phyloP scores from a whole-genome alignment of 352 stramenopile genomes.

The Phytophthora citricola region DNA sequence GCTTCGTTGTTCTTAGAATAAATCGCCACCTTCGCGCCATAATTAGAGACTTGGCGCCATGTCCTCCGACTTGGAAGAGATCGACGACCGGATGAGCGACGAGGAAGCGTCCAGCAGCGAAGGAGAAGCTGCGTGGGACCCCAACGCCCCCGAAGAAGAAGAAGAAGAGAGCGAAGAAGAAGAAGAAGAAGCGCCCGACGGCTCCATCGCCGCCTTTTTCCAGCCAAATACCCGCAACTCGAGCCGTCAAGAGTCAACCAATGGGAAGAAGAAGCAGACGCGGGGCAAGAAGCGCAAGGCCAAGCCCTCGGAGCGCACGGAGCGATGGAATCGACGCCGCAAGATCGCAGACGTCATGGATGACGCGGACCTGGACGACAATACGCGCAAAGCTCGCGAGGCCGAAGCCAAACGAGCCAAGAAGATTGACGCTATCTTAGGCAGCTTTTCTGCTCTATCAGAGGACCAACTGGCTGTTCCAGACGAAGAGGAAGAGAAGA shows the following conservation, averaged over 20 bases:
- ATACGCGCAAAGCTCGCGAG: slow-evolving; percentile 63
- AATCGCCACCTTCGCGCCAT: slow-evolving; percentile 1
- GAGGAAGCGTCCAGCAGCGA: slow-evolving; percentile 22
- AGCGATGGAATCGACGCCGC: slow-evolving; percentile 60
- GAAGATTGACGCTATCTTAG: slow-evolving; percentile 42
- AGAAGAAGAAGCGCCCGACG: slow-evolving; percentile 16
- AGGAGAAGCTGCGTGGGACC: slow-evolving; percentile 51
- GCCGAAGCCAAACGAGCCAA: slow-evolving; percentile 64
- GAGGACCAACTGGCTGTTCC: slow-evolving; percentile 44
- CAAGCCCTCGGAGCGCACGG: slow-evolving; percentile 14
- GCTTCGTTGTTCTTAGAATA: slow-evolving; percentile 23
- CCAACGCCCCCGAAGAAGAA: slow-evolving; percentile 10
- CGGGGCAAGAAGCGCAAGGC: slow-evolving; percentile 35
- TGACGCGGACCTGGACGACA: slow-evolving; percentile 74
- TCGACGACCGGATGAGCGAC: slow-evolving; percentile 17
- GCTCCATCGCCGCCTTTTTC: slow-evolving; percentile 17
- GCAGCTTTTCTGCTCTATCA: slow-evolving; percentile 39
- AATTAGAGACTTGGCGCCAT: slow-evolving; percentile 5
- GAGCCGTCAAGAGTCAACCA: neutral
- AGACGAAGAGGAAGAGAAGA: slow-evolving; percentile 27
- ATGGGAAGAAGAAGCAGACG: slow-evolving; percentile 19
- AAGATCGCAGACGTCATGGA: slow-evolving; percentile 71
- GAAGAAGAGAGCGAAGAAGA: slow-evolving; percentile 30
- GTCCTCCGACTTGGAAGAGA: slow-evolving; percentile 25
- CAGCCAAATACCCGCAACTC: neutral